These are phyloP conservation scores for Penicillium oxalicum DNA, from an alignment of 2,329 filamentous ascomycete genomes.

Conservation along the genomic window DNA sequence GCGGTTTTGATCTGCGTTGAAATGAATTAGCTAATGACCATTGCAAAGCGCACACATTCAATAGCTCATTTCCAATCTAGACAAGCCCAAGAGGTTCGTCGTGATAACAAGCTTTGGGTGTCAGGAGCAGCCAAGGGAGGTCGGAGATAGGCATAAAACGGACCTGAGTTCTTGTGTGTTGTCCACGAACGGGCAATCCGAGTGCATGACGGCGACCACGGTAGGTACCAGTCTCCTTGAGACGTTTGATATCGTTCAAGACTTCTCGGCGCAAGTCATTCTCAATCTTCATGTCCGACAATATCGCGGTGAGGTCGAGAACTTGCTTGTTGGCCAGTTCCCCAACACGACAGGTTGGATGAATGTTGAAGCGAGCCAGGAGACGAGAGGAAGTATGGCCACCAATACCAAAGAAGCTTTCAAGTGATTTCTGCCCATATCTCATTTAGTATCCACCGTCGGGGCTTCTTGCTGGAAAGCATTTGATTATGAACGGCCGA, in stretches of 20 bases:
- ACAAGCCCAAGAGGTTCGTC: neutral
- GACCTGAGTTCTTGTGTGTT: constrained; percentile 75
- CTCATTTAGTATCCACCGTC: constrained; percentile 6
- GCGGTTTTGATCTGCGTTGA: constrained; percentile 51
- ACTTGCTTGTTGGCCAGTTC: constrained; percentile 69
- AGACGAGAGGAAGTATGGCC: constrained; percentile 63
- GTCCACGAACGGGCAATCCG: constrained; percentile 83
- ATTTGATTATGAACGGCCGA: neutral
- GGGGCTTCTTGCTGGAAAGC: constrained; percentile 3
- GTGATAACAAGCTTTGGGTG: neutral
- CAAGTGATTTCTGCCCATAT: constrained; percentile 50
- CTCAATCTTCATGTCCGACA: constrained; percentile 90
- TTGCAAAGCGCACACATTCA: neutral
- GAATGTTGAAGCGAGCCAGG: constrained; percentile 83
- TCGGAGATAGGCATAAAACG: constrained; percentile 13
- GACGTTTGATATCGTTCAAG: constrained; percentile 73
- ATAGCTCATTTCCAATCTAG: neutral
- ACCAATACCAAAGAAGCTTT: constrained; percentile 82
- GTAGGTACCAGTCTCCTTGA: constrained; percentile 88
- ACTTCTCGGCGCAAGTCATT: constrained; percentile 74
- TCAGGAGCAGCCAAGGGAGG: neutral
- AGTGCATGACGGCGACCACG: constrained; percentile 87
- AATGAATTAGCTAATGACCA: no score
- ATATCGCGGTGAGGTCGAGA: constrained; percentile 73
- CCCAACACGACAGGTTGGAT: constrained; percentile 73